Percentiles rank a stretch among this genome's conserved stretches.
phyloP scores from a whole-genome alignment of 2,329 filamentous ascomycete genomes.

The Emergomyces pasteurianus region DNA sequence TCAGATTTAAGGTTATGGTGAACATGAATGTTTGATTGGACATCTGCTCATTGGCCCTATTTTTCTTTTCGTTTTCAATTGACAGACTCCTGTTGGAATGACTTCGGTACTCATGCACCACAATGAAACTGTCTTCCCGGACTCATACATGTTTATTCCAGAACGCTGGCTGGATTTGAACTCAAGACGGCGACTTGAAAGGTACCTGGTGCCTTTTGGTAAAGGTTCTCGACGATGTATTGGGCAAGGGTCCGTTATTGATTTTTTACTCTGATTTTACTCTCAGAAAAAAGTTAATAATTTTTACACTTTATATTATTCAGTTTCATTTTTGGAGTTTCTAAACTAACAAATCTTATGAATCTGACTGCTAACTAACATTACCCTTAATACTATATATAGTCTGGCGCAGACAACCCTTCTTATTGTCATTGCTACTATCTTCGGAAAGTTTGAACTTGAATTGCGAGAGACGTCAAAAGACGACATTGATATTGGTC shows the following conservation, averaged over 20 bases:
- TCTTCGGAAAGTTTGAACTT: conserved; percentile 8
- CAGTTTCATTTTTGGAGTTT: no score
- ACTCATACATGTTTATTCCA: conserved; percentile 13
- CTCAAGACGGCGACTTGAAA: conserved; percentile 10
- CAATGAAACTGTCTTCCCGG: conserved; percentile 14
- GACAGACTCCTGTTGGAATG: conserved; percentile 15
- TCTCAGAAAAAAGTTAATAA: no score
- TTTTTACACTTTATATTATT: not conserved
- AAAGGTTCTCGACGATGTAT: conserved; percentile 15
- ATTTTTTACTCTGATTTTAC: no score
- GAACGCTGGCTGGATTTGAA: conserved; percentile 16
- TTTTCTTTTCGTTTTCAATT: no score
- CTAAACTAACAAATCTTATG: no score
- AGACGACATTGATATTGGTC: conserved; percentile 14
- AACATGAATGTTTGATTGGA: not conserved
- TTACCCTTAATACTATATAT: no score
- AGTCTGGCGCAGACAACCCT: conserved; percentile 12
- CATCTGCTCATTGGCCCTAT: not conserved
- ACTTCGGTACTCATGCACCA: conserved; percentile 13
- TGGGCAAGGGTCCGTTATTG: conserved; percentile 13
- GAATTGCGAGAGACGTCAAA: conserved; percentile 7
- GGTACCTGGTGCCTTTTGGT: conserved; percentile 14
- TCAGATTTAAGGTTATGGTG: not conserved
- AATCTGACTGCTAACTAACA: no score
- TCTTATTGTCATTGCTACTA: conserved; percentile 5